Evolutionary conservation across 1,284 basidiomycete genomes (phyloP).

Genomic region (Inonotus hispidus): DNA sequence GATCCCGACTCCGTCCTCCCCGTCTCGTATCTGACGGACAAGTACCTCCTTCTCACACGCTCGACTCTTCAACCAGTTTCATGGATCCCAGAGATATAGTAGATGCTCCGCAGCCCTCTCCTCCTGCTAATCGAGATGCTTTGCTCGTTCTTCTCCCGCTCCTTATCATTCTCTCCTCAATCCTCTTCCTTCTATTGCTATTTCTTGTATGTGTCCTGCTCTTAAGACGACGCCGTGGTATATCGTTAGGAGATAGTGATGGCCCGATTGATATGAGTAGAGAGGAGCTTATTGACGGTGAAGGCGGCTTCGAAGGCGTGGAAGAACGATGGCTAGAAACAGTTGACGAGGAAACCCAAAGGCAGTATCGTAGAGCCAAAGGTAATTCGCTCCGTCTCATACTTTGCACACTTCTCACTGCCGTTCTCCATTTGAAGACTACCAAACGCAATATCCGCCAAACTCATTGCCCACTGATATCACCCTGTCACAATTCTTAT

Average conservation of each 20-base stretch:
- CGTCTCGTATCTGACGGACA: slow-evolving; percentile 5
- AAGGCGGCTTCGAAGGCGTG: slow-evolving; percentile 87
- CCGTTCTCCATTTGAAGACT: slow-evolving; percentile 48
- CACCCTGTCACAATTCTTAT: slow-evolving; percentile 93
- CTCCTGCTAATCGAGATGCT: slow-evolving; percentile 37
- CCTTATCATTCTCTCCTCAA: slow-evolving; percentile 86
- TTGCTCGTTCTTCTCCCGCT: slow-evolving; percentile 85
- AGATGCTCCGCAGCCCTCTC: slow-evolving; percentile 11
- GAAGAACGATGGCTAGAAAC: slow-evolving; percentile 93
- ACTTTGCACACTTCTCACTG: slow-evolving; percentile 8
- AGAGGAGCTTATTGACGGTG: slow-evolving; percentile 84
- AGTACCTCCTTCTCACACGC: slow-evolving; percentile 5
- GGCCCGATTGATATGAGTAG: slow-evolving; percentile 92
- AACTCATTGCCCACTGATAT: slow-evolving; percentile 94
- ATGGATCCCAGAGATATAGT: slow-evolving; percentile 15
- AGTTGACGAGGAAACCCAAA: slow-evolving; percentile 60
- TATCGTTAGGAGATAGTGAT: slow-evolving; percentile 80
- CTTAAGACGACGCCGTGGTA: slow-evolving; percentile 74
- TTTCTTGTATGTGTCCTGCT: slow-evolving; percentile 86
- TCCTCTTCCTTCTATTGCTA: slow-evolving; percentile 87
- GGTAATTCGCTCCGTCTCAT: slow-evolving; percentile 44
- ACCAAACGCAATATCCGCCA: slow-evolving; percentile 86
- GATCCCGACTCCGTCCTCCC: not conserved
- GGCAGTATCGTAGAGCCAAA: slow-evolving; percentile 83
- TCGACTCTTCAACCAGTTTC: slow-evolving; percentile 7